A percentile compares a stretch with the other conserved stretches of the same genome.
These are phyloP conservation scores for Phtheirospermum japonicum DNA, from an alignment of 257 asterid species.

Conservation along the genomic window DNA sequence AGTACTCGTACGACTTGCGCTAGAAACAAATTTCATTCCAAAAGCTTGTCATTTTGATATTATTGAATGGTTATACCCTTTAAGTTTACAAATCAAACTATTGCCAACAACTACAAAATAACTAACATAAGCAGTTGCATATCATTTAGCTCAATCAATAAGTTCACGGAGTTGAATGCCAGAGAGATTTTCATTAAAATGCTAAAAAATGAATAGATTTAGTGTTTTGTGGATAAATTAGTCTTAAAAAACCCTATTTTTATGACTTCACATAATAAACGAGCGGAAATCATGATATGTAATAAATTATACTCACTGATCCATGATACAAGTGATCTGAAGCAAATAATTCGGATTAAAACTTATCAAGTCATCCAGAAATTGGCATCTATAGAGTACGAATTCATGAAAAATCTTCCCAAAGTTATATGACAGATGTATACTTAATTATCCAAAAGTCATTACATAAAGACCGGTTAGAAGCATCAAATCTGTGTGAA, in stretches of 20 bases:
- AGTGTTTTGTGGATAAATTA: constrained; percentile 1
- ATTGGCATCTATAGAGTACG: constrained; percentile 2
- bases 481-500: background rate
- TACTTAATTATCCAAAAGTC: background rate
- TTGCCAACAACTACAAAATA: constrained; percentile 11
- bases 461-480: background rate
- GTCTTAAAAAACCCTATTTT: background rate
- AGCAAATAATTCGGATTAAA: background rate
- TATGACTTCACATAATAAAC: background rate
- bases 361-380: background rate
- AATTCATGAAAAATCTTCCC: background rate
- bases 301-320: background rate
- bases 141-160: constrained; percentile 18
- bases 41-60: background rate
- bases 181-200: background rate
- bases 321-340: background rate
- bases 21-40: constrained; percentile 1
- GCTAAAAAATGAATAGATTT: background rate
- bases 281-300: background rate
- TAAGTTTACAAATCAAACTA: constrained; percentile 11
- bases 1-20: background rate
- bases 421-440: background rate
- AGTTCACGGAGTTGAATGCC: constrained; percentile 17
- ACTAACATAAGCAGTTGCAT: constrained; percentile 10
- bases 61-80: constrained; percentile 12